Conservation (phyloP, 83 land plant species). For the Picea engelmannii region DNA sequence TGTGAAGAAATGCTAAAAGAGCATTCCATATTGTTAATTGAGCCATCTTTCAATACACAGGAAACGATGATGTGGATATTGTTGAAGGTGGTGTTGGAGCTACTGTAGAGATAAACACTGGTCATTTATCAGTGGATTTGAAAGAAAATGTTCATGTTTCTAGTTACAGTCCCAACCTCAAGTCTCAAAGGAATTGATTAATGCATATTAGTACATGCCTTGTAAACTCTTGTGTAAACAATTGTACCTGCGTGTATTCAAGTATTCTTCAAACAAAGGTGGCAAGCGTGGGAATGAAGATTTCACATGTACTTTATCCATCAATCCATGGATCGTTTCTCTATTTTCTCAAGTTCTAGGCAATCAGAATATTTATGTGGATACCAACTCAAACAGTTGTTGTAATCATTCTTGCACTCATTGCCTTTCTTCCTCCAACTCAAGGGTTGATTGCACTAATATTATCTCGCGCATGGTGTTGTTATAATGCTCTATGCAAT, state of each 20-base stretch:
- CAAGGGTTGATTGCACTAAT: constrained; percentile 74
- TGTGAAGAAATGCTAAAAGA: no score
- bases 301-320: constrained; percentile 20
- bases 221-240: no score
- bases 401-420: constrained; percentile 50
- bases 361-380: constrained; percentile 46
- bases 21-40: no score
- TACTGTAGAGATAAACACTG: no score
- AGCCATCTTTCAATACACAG: no score
- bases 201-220: no score
- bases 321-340: constrained; percentile 29
- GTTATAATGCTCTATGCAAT: constrained; percentile 82
- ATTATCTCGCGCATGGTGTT: constrained; percentile 64
- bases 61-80: no score
- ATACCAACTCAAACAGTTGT: constrained; percentile 58
- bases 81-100: no score
- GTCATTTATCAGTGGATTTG: no score
- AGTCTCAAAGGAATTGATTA: no score
- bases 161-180: no score
- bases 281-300: constrained; percentile 58
- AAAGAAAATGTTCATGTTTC: no score
- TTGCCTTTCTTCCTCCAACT: constrained; percentile 85
- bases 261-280: constrained; percentile 72
- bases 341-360: constrained; percentile 54
- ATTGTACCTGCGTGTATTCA: constrained; percentile 39